Evolutionary conservation across 2,329 filamentous ascomycete genomes (phyloP), one percentile per base, ranked within the genome.

Genomic region (Aureobasidium sp.): DNA sequence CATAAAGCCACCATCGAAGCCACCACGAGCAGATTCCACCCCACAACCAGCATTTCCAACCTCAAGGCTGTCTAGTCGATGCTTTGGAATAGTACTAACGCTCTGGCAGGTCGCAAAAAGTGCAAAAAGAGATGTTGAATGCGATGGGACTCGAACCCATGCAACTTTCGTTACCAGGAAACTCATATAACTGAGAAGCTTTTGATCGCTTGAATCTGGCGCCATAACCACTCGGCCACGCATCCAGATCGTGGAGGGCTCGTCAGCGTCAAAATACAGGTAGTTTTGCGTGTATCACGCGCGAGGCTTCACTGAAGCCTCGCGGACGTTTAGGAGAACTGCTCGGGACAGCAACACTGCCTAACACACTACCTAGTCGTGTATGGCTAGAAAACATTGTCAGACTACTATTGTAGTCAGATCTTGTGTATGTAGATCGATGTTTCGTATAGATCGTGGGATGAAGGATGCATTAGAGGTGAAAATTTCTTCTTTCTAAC

Each of bases 221-320:
- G 57, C 57, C 57, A 49, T 60, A 60, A 60, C 57, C 57, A 51
- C 57, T 60, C 57, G 57, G 57, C 57, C 57, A 60, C 45, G 17
- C 29, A 4, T 57, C 55, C 31, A 1, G 9, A 3, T 3, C 5
- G 25, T 34, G 31, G 9, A 34, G 31, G 12, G 31, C 31, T 31
- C 31, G 27, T 17, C 12, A 22, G 14, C 3, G n/a, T 9, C 17
- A 42, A 20, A 42, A 42, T 42, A 1, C 8, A 31, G 3, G 29
- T 31, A 31, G 29, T 31, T 31, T 5, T 5, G 29, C 3, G 1
- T 4, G 8, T 7, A 31, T 31, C 5, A 31, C 29, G 31, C 11
- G 12, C 4, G 31, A 34, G 31, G 31, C 31, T 34, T 12, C 31
- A 34, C 1, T 12, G 31, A 34, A 34, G 31, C 31, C 31, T 34